Evolutionary conservation across 192 early-diverging fungal genomes (phyloP).

Genomic region (Coemansia sp.): DNA sequence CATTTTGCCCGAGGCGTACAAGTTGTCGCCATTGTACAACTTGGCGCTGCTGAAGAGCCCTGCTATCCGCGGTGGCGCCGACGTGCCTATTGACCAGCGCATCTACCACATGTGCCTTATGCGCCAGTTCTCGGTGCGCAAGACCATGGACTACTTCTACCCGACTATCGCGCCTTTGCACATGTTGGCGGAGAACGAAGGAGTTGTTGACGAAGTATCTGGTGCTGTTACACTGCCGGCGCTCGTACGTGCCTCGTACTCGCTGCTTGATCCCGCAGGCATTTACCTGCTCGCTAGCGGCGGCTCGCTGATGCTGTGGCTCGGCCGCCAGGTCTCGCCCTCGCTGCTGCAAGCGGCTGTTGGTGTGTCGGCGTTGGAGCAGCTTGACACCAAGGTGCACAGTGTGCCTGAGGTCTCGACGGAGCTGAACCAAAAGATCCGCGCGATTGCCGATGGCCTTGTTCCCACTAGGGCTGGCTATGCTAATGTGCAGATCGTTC

Average conservation of each 20-base stretch:
- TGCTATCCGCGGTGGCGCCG: slow-evolving; percentile 73
- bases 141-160: slow-evolving; percentile 80
- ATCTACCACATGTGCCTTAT: slow-evolving; percentile 77
- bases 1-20: slow-evolving; percentile 95
- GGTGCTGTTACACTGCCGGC: slow-evolving; percentile 68
- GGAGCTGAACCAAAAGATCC: slow-evolving; percentile 61
- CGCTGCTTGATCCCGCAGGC: slow-evolving; percentile 71
- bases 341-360: slow-evolving; percentile 75
- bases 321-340: slow-evolving; percentile 69
- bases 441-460: slow-evolving; percentile 63
- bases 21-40: slow-evolving; percentile 86
- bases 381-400: slow-evolving; percentile 57
- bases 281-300: slow-evolving; percentile 88
- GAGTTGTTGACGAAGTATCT: slow-evolving; percentile 40
- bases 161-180: slow-evolving; percentile 76
- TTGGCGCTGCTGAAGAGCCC: slow-evolving; percentile 81
- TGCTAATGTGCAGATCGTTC: slow-evolving; percentile 69
- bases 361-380: slow-evolving; percentile 71
- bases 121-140: slow-evolving; percentile 71
- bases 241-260: slow-evolving; percentile 70
- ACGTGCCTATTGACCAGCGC: slow-evolving; percentile 78
- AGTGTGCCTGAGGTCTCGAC: slow-evolving; percentile 70
- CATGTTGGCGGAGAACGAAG: slow-evolving; percentile 55
- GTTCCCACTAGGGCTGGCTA: slow-evolving; percentile 65
- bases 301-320: slow-evolving; percentile 76